Percentiles rank a stretch among this genome's conserved stretches.
These are phyloP conservation scores for Nicotiana noctiflora DNA, from an alignment of 257 asterid genomes.

Conservation along the genomic window DNA sequence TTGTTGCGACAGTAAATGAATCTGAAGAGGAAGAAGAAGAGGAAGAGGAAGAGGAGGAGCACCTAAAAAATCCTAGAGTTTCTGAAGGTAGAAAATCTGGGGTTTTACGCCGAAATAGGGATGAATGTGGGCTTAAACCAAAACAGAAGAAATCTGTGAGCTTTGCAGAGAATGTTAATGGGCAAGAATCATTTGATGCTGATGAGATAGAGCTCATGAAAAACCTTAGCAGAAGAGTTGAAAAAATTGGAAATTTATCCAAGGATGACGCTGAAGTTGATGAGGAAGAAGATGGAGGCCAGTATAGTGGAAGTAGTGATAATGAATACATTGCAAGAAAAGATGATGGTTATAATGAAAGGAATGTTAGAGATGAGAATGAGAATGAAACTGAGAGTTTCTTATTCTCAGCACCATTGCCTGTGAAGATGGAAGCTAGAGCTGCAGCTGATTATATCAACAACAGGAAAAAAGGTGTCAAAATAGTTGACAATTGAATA, in stretches of 20 bases:
- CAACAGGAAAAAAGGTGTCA: slow-evolving; percentile 25
- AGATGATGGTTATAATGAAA: too few species aligned
- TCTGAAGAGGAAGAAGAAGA: slow-evolving; percentile 43
- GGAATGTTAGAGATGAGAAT: neutral
- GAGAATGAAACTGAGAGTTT: slow-evolving; percentile 15
- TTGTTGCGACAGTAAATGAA: slow-evolving; percentile 1
- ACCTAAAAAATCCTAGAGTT: slow-evolving; percentile 14
- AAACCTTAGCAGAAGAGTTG: too few species aligned
- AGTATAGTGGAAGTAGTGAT: too few species aligned
- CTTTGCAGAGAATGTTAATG: too few species aligned
- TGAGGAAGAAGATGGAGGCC: too few species aligned
- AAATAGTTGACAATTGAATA: neutral
- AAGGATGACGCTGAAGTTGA: too few species aligned
- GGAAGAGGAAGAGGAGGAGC: slow-evolving; percentile 26
- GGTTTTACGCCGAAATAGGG: slow-evolving; percentile 1
- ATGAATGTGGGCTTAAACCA: slow-evolving; percentile 6
- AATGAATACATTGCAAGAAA: too few species aligned
- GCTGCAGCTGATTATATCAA: slow-evolving; percentile 14
- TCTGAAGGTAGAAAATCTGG: slow-evolving; percentile 18
- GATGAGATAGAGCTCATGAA: too few species aligned
- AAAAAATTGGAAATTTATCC: too few species aligned
- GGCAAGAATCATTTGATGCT: too few species aligned
- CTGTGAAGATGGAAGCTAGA: slow-evolving; percentile 48
- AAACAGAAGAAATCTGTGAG: too few species aligned
- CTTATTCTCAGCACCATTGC: slow-evolving; percentile 46